phyloP scores from a whole-genome alignment of 139 green algal genomes.

The Penium margaritaceum region DNA sequence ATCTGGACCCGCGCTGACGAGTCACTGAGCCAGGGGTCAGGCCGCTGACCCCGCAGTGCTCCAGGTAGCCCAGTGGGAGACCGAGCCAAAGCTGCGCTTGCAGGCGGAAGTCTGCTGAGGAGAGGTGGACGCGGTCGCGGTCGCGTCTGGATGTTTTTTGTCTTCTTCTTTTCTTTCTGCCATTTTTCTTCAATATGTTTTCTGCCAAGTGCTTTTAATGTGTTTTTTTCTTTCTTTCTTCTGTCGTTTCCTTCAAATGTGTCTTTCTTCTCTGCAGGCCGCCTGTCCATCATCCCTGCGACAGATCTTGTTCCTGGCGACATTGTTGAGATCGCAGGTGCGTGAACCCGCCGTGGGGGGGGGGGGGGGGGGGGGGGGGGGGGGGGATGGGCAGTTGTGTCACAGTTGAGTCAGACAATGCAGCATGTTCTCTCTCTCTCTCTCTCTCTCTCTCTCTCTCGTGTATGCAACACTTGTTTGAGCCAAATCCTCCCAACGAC shows the following conservation, averaged over 20 bases:
- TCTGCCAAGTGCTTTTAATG: too few species aligned
- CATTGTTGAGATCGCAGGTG: conserved; percentile 49
- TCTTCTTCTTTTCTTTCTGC: not conserved
- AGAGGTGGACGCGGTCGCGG: not conserved
- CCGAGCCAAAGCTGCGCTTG: too few species aligned
- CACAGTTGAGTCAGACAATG: not conserved
- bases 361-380: too few species aligned
- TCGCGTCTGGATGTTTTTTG: not conserved
- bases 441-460: not conserved
- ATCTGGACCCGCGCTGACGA: too few species aligned
- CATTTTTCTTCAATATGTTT: not conserved
- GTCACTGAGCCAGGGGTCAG: too few species aligned
- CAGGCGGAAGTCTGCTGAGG: not conserved
- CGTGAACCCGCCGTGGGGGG: too few species aligned
- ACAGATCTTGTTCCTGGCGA: conserved; percentile 53
- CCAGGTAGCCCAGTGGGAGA: too few species aligned
- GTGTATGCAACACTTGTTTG: not conserved
- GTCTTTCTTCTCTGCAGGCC: conserved; percentile 13
- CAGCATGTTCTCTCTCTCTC: not conserved
- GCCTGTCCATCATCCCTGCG: conserved; percentile 45
- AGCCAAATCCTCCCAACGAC: too few species aligned
- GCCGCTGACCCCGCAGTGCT: too few species aligned
- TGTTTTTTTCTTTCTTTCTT: not conserved
- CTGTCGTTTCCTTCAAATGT: not conserved
- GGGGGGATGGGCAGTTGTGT: too few species aligned